phyloP scores from a whole-genome alignment of 2,329 filamentous ascomycete species.

The Didymella sp. region DNA sequence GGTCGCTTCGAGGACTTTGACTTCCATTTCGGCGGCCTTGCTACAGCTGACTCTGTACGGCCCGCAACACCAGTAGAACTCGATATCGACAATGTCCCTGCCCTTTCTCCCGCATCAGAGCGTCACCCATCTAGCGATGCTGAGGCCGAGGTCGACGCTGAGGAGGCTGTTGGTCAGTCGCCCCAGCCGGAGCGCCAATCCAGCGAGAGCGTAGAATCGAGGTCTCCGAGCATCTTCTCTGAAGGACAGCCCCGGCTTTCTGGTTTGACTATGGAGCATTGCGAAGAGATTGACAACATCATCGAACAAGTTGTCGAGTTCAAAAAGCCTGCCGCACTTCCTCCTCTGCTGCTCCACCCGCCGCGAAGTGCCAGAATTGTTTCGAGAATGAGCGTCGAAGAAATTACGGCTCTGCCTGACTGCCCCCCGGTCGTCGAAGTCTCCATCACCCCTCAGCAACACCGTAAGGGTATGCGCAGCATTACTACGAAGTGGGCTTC shows the following conservation, averaged over 20 bases:
- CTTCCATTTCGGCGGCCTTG: conserved; percentile 32
- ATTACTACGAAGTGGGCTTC: conserved; percentile 32
- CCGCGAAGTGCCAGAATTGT: conserved; percentile 29
- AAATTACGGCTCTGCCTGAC: conserved; percentile 28
- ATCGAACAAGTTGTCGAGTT: conserved; percentile 36
- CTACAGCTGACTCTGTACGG: conserved; percentile 15
- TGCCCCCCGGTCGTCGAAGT: not conserved
- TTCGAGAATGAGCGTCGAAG: conserved; percentile 17
- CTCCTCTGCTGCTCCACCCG: conserved; percentile 32
- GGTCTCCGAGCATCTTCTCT: conserved; percentile 18
- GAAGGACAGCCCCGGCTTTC: conserved; percentile 10
- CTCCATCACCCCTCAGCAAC: conserved; percentile 12
- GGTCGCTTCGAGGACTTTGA: conserved; percentile 37
- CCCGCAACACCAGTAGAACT: conserved; percentile 24
- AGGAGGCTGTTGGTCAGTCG: not conserved
- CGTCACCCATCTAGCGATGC: conserved; percentile 11
- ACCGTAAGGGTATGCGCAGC: conserved; percentile 34
- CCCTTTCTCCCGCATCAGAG: conserved; percentile 12
- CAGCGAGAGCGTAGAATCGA: conserved; percentile 6
- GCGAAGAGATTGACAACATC: conserved; percentile 28
- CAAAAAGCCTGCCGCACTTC: conserved; percentile 27
- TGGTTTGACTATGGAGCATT: not conserved
- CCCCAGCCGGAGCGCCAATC: conserved; percentile 23
- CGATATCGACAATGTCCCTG: conserved; percentile 9
- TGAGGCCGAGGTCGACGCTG: conserved; percentile 20